Evolutionary conservation across 2,329 filamentous ascomycete genomes (phyloP).

Genomic region (Corniculantispora saksenae): DNA sequence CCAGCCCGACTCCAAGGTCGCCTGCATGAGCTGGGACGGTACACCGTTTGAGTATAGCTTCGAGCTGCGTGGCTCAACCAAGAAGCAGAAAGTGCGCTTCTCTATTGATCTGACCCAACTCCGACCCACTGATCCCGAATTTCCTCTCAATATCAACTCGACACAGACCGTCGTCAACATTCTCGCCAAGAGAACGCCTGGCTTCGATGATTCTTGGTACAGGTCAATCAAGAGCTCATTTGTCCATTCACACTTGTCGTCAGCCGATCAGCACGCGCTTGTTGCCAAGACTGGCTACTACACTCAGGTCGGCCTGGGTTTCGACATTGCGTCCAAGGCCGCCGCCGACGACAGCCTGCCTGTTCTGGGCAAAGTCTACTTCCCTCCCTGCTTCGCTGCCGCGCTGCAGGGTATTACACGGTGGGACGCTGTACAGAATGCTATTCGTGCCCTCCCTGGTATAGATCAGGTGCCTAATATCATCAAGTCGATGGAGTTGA

Average conservation of each 20-base stretch:
- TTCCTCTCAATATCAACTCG: neutral
- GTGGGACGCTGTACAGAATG: neutral
- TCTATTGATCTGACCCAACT: neutral
- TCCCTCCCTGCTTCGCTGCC: neutral
- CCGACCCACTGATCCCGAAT: neutral
- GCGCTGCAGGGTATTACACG: neutral
- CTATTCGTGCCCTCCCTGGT: neutral
- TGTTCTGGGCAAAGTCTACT: neutral
- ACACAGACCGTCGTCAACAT: neutral
- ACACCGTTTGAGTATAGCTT: neutral
- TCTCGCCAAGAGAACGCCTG: neutral
- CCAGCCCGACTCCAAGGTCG: neutral
- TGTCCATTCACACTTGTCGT: neutral
- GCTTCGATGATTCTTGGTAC: neutral
- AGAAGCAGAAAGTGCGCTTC: neutral
- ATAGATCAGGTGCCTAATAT: neutral
- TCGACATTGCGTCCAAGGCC: neutral
- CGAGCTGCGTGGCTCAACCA: neutral
- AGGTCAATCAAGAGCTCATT: neutral
- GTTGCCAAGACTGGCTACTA: neutral
- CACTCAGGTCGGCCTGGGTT: neutral
- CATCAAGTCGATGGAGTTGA: neutral
- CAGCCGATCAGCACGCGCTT: neutral
- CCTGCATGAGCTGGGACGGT: constrained; percentile 1
- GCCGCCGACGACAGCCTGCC: neutral